Evolutionary conservation across 768 basidiomycete species (phyloP).

Genomic region (Mycena latifolia): DNA sequence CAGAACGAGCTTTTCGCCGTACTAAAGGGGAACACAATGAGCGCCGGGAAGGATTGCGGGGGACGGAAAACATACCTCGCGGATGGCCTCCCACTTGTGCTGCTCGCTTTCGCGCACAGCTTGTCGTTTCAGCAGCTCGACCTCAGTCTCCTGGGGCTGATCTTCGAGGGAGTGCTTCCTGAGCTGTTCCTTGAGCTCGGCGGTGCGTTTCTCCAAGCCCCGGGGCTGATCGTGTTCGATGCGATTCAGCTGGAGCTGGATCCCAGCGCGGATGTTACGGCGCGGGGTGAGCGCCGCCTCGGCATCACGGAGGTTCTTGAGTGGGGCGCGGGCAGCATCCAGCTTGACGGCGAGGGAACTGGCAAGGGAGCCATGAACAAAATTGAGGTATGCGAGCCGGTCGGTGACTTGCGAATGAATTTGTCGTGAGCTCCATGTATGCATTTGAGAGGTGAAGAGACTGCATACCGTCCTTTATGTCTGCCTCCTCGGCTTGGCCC

Average conservation of each 20-base stretch:
- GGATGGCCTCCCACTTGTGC: conserved; percentile 83
- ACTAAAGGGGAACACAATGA: conserved; percentile 55
- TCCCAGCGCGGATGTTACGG: conserved; percentile 67
- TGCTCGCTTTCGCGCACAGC: conserved; percentile 81
- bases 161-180: conserved; percentile 75
- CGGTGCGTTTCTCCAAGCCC: conserved; percentile 74
- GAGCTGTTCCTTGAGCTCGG: conserved; percentile 79
- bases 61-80: conserved; percentile 67
- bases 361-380: conserved; percentile 72
- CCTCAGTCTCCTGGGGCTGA: conserved; percentile 73
- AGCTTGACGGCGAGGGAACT: conserved; percentile 70
- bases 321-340: conserved; percentile 70
- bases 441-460: not conserved
- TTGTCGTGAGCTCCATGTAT: too few species aligned
- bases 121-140: conserved; percentile 81
- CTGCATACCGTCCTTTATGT: conserved; percentile 65
- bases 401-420: conserved; percentile 78
- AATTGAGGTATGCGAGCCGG: conserved; percentile 86
- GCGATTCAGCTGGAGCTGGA: conserved; percentile 72
- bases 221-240: conserved; percentile 77
- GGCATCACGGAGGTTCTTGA: conserved; percentile 81
- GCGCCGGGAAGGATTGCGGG: not conserved
- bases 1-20: conserved; percentile 83
- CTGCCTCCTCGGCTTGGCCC: conserved; percentile 79
- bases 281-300: conserved; percentile 70